Conservation (phyloP, 2,329 filamentous ascomycete species). For the Myriosclerotinia curreyana region DNA sequence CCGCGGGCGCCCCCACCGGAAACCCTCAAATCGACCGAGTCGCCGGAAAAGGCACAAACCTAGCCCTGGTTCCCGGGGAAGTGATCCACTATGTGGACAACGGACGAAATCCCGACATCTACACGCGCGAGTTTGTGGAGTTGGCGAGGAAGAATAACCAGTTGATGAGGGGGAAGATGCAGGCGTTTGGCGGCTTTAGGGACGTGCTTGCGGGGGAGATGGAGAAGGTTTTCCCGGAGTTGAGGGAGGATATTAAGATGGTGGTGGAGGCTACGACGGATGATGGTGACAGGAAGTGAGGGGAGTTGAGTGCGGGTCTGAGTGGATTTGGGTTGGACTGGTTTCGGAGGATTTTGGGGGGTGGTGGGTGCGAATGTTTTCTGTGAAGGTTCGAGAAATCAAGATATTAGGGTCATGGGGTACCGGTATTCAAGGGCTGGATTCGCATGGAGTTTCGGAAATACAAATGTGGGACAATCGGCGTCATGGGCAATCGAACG, state of each 20-base stretch:
- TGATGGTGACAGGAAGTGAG: neutral
- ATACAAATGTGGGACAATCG: constrained; percentile 6
- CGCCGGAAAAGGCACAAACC: constrained; percentile 29
- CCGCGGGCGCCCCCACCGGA: constrained; percentile 41
- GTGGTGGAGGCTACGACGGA: constrained; percentile 31
- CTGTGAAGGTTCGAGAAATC: neutral
- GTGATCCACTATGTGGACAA: constrained; percentile 67
- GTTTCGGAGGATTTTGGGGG: neutral
- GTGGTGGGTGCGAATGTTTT: neutral
- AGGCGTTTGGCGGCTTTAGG: constrained; percentile 58
- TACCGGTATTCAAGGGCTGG: constrained; percentile 9
- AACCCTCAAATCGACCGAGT: neutral
- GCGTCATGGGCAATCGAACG: constrained; percentile 3
- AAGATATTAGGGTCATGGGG: neutral
- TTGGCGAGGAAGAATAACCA: constrained; percentile 64
- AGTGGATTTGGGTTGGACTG: neutral
- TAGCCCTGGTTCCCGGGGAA: constrained; percentile 58
- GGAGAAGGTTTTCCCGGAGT: constrained; percentile 36
- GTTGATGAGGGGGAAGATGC: constrained; percentile 61
- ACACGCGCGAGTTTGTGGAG: constrained; percentile 72
- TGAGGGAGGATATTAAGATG: constrained; percentile 35
- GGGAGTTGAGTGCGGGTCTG: neutral
- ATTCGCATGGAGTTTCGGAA: constrained; percentile 13
- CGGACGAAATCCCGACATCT: constrained; percentile 70
- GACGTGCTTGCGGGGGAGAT: constrained; percentile 54